Conservation (phyloP, 2,329 filamentous ascomycete species). For the Arthrobotrys sphaeroides region DNA sequence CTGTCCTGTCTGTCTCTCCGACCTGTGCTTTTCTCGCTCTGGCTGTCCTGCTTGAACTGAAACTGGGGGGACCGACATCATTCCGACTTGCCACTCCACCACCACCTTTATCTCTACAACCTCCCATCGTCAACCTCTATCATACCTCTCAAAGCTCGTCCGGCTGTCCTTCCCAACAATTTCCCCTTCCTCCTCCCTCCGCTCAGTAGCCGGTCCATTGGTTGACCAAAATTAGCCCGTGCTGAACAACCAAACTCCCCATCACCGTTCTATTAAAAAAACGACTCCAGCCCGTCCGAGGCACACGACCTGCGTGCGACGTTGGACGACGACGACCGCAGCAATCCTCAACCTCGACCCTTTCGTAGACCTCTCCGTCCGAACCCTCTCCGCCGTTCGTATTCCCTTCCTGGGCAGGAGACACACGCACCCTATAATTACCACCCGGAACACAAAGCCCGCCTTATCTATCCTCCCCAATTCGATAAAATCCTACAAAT, state of each 20-base stretch:
- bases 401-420: constrained; percentile 31
- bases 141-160: neutral
- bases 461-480: constrained; percentile 10
- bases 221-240: constrained; percentile 5
- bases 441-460: neutral
- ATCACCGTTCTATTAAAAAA: neutral
- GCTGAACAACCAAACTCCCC: neutral
- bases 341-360: neutral
- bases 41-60: neutral
- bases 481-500: neutral
- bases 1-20: neutral
- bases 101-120: neutral
- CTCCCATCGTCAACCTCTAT: constrained; percentile 6
- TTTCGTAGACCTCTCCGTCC: neutral
- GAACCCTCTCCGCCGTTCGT: constrained; percentile 17
- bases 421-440: constrained; percentile 38
- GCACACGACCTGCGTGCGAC: constrained; percentile 46
- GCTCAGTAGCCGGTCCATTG: neutral
- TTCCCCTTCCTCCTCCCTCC: neutral
- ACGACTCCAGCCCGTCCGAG: too few relatives aligned
- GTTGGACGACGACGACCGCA: constrained; percentile 32
- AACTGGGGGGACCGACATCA: constrained; percentile 35
- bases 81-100: constrained; percentile 49
- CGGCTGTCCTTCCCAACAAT: constrained; percentile 36
- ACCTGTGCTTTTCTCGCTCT: neutral